These are phyloP conservation scores for Infundibulicybe gibba DNA, from an alignment of 768 basidiomycete species.

Conservation along the genomic window DNA sequence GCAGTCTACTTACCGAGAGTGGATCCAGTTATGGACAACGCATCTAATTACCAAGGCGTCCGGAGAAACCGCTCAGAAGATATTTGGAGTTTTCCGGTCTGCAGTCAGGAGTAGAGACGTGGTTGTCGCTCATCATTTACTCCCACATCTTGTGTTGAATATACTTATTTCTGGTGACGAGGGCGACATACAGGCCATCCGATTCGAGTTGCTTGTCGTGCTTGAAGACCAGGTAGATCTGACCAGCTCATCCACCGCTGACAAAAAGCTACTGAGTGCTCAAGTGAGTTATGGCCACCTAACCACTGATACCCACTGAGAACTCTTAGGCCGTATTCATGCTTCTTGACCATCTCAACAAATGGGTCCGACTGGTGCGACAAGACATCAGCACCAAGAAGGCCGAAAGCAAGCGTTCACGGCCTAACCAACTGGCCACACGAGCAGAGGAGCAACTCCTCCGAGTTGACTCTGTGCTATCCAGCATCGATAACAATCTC, in stretches of 20 bases:
- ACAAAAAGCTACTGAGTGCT: conserved; percentile 90
- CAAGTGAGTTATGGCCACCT: conserved; percentile 53
- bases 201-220: conserved; percentile 73
- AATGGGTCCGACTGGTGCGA: conserved; percentile 77
- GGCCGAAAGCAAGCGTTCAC: conserved; percentile 45
- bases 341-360: conserved; percentile 91
- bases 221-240: conserved; percentile 82
- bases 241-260: conserved; percentile 52
- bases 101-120: conserved; percentile 87
- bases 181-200: conserved; percentile 59
- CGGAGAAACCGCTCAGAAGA: conserved; percentile 50
- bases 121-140: conserved; percentile 85
- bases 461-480: conserved; percentile 76
- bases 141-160: conserved; percentile 90
- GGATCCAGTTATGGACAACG: conserved; percentile 89
- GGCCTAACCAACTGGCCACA: conserved; percentile 28
- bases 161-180: conserved; percentile 75
- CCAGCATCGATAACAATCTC: conserved; percentile 80
- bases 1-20: conserved; percentile 86
- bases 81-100: conserved; percentile 79
- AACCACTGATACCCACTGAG: neutral
- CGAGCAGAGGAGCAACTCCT: conserved; percentile 58
- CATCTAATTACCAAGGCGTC: conserved; percentile 71
- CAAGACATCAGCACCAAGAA: conserved; percentile 55
- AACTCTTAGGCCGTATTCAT: conserved; percentile 80